Evolutionary conservation across 768 basidiomycete species (phyloP), one percentile per base, ranked within the genome.

Genomic region (Hygrocybe punicea): DNA sequence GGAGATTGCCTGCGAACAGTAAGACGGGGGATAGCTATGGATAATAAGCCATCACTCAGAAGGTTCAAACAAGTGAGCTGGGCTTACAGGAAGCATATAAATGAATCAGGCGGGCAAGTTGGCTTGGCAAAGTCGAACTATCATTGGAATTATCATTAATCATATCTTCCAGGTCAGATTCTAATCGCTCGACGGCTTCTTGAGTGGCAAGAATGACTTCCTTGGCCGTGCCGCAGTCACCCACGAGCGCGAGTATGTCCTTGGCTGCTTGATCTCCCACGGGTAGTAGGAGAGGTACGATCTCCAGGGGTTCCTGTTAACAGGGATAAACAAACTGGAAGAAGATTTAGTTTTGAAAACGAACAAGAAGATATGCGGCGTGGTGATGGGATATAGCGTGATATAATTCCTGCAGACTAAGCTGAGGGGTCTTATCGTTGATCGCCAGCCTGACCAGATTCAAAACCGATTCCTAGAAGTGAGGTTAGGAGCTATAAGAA

Each of bases 141-240:
- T 71, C 70, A 46, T 66, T 58, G 4, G 53, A 49, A 21, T 36
- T 52, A 19, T 57, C 59, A 10, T 58, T 51, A 16, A 55, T 51
- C 17, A 53, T 46, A 16, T 35, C 47, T n/a, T 60, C 52, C 3
- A 73, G 49, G 14, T 62, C 52, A 34, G 39, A 59, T 36, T 68
- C 65, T 6, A 81, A 51, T 7, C 69, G 71, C 60, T 81, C 81
- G 19, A 76, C 48, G 13, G 69, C 69, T 62, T 81, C 82, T 63
- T 82, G 78, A 6, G 69, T 69, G 2, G 76, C 74, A 36, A 83
- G 76, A 1, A 80, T 63, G 0, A 78, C 70, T 61, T 83, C 82
- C 56, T 77, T 81, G 0, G 81, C 66, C 16, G 74, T 72, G 17
- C 75, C 60, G 48, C 71, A 71, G 58, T 78, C 70, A 6, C 71